Evolutionary conservation across 208 protist genomes (phyloP).

Genomic region (Acanthamoeba lenticulata): DNA sequence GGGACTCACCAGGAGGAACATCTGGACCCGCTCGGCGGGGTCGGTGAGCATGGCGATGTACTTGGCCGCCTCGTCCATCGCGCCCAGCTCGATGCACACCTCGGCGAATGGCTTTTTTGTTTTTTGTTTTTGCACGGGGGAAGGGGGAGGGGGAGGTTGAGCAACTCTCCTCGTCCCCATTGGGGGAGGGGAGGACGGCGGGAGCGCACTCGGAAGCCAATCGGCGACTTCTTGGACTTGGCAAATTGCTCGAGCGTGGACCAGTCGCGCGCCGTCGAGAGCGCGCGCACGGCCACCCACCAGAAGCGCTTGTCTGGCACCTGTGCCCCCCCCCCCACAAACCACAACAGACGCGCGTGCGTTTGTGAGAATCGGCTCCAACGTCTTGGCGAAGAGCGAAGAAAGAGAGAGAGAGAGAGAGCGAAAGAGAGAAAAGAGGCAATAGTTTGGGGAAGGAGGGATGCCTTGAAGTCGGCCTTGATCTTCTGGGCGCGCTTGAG

Average conservation of each 20-base stretch:
- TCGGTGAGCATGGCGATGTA: conserved; percentile 74
- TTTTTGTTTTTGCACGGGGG: too few species aligned
- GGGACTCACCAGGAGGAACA: conserved; percentile 65
- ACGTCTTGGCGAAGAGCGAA: too few species aligned
- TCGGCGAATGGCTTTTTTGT: conserved; percentile 76
- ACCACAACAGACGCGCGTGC: too few species aligned
- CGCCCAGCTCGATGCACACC: conserved; percentile 69
- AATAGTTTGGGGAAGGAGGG: background rate
- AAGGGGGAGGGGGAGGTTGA: background rate
- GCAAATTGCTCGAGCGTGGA: conserved; percentile 73
- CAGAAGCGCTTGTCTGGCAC: conserved; percentile 82
- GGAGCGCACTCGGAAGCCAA: conserved; percentile 74
- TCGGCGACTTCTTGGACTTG: conserved; percentile 82
- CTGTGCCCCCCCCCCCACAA: background rate
- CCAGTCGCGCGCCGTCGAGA: conserved; percentile 69
- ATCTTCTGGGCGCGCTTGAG: conserved; percentile 74
- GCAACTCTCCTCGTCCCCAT: too few species aligned
- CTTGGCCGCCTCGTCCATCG: conserved; percentile 69
- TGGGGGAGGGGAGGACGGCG: too few species aligned
- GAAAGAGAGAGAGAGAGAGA: too few species aligned
- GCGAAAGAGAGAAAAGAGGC: background rate
- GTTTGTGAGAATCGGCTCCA: too few species aligned
- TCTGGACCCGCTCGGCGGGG: background rate
- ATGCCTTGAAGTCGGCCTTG: conserved; percentile 75
- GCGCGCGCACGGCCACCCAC: conserved; percentile 81